Base-by-base conservation (phyloP, 1,284 basidiomycete species). In the Caloboletus inedulis region DNA sequence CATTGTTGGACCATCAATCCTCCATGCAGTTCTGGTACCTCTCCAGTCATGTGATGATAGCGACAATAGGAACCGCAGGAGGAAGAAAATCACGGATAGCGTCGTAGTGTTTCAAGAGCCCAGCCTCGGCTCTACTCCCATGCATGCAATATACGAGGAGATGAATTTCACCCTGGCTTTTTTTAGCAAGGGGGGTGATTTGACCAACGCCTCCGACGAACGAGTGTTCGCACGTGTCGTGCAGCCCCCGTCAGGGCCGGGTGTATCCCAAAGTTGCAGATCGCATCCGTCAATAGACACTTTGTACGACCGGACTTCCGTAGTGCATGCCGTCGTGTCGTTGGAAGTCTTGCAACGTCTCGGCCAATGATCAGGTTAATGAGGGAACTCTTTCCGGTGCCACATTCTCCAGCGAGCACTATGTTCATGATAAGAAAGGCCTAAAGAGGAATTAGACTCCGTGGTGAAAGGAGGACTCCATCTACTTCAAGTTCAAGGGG, bases 1-100 rank as follows among this genome's bases (percentile, higher is more conserved):
- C 51, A 23, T 69, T 66, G 19, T 50, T 52, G 3, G 42, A 43
- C 64, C 63, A 69, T 65, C 67, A 69, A 9, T 55, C 52, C 14
- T 69, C 63, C 67, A 68, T 69, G 44, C 37, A 33, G 36, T 43
- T 14, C 30, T 54, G 54, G 41, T 59, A 55, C 53, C 62, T 54
- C 43, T 69, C 67, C 34, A 69, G 43, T 14, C 44, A 52, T 10
- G 65, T 66, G 30, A 66, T 10, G 30, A 61, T 51, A 9, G 61
- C 52, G 10, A 62, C 57, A 14, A 66, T 42, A 7, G 65, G 67
- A 13, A 63, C 52, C 3, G 30, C 4, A 8, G 40, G 47, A 29
- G 50, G 54, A 8, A 64, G 37, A 8, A 39, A 25, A 18, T 27
- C 21, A n/a, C 55, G 49, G 23, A 68, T 54, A 3, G 21, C 47